Percentiles rank a stretch among this genome's conserved stretches.
phyloP scores from a whole-genome alignment of 805 yeast species.

The Grigorovia jiainica region DNA sequence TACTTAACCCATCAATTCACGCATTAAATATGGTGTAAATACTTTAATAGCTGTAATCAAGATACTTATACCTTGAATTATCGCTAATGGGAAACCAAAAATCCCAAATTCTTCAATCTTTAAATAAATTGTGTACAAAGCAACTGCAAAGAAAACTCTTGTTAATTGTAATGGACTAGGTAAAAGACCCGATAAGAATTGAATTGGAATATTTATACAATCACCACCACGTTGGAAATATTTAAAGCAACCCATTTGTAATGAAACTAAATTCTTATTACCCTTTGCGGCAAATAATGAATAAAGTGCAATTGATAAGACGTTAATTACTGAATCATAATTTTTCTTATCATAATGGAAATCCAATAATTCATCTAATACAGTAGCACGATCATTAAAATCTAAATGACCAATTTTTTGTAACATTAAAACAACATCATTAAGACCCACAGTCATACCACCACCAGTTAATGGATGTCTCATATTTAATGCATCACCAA shows the following conservation, averaged over 20 bases:
- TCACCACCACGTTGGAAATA: slow-evolving; percentile 82
- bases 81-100: slow-evolving; percentile 57
- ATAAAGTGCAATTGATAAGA: slow-evolving; percentile 83
- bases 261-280: slow-evolving; percentile 46
- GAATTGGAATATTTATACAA: slow-evolving; percentile 69
- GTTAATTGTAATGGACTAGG: slow-evolving; percentile 70
- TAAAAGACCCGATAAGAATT: slow-evolving; percentile 70
- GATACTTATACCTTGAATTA: slow-evolving; percentile 59
- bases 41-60: slow-evolving; percentile 66
- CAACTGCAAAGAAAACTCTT: slow-evolving; percentile 84
- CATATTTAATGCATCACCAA: slow-evolving; percentile 96
- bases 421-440: slow-evolving; percentile 65
- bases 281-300: slow-evolving; percentile 79
- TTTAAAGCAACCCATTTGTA: slow-evolving; percentile 82
- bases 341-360: slow-evolving; percentile 75
- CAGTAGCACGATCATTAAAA: slow-evolving; percentile 46
- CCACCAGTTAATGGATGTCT: slow-evolving; percentile 98
- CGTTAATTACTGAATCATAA: slow-evolving; percentile 77
- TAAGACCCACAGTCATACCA: slow-evolving; percentile 96
- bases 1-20: slow-evolving; percentile 35
- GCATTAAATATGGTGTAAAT: slow-evolving; percentile 67
- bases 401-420: slow-evolving; percentile 33
- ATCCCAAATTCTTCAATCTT: slow-evolving; percentile 62
- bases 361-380: slow-evolving; percentile 46
- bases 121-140: slow-evolving; percentile 66